Evolutionary conservation across 2,329 filamentous ascomycete genomes (phyloP).

Genomic region (Cryphonectria naterciae): DNA sequence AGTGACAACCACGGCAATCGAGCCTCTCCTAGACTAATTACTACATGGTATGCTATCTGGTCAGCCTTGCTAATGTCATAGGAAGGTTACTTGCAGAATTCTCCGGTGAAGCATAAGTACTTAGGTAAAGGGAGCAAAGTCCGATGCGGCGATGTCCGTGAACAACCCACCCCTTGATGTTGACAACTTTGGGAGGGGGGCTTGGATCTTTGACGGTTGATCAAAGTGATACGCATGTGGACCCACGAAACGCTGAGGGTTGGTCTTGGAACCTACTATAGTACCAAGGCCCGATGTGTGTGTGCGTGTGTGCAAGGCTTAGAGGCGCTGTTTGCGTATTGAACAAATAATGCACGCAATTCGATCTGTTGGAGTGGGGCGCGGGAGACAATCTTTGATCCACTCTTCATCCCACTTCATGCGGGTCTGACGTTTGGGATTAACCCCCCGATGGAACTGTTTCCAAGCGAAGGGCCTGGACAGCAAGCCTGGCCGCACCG

Average conservation of each 20-base stretch:
- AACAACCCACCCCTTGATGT: not conserved
- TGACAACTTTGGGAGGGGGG: not conserved
- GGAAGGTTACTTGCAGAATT: not conserved
- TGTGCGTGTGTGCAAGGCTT: not conserved
- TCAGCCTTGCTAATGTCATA: not conserved
- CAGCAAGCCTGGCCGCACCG: not conserved
- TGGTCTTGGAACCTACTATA: not conserved
- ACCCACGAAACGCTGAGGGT: constrained; percentile 24
- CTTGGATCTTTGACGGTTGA: not conserved
- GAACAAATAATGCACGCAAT: not conserved
- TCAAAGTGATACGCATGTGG: constrained; percentile 23
- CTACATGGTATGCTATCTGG: not conserved
- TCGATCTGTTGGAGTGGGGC: constrained; percentile 11
- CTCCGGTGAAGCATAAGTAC: not conserved
- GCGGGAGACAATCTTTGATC: constrained; percentile 11
- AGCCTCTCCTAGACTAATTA: not conserved
- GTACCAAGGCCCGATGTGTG: not conserved
- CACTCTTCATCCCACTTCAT: not conserved
- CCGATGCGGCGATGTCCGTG: not conserved
- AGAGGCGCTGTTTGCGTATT: not conserved
- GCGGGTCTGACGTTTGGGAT: constrained; percentile 27
- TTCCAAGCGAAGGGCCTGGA: constrained; percentile 8
- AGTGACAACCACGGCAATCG: not conserved
- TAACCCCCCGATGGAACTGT: constrained; percentile 15
- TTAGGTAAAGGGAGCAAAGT: not conserved